These are phyloP conservation scores for Phytopythium kandeliae DNA, from an alignment of 352 stramenopile genomes.

Conservation along the genomic window DNA sequence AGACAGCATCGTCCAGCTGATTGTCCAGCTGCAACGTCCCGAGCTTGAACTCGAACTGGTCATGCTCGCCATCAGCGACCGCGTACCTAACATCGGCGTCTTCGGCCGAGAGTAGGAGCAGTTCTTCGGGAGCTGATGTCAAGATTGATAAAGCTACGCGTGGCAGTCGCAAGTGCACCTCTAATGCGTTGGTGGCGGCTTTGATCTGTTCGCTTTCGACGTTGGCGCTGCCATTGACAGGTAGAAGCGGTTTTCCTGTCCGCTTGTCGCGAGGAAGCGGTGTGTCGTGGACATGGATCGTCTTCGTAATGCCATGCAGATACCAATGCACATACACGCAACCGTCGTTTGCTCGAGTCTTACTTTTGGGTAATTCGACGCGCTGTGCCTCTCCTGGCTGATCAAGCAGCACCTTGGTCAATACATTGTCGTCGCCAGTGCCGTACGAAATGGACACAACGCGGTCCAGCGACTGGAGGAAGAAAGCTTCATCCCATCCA, in stretches of 20 bases:
- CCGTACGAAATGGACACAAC: conserved; percentile 57
- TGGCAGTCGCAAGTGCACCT: conserved; percentile 53
- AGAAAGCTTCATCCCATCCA: conserved; percentile 84
- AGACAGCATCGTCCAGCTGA: conserved; percentile 64
- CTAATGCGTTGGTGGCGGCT: conserved; percentile 41
- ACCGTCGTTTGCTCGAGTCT: conserved; percentile 10
- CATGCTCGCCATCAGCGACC: conserved; percentile 63
- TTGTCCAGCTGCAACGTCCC: conserved; percentile 83
- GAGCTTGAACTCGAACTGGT: conserved; percentile 81
- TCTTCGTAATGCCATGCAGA: conserved; percentile 78
- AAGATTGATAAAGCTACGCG: conserved; percentile 68
- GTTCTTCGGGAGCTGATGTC: conserved; percentile 64
- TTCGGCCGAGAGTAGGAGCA: conserved; percentile 67
- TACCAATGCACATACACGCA: conserved; percentile 77
- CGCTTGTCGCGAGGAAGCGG: conserved; percentile 57
- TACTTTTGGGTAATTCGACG: conserved; percentile 49
- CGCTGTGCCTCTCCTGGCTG: conserved; percentile 58
- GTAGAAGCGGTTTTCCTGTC: conserved; percentile 42
- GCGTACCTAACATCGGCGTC: conserved; percentile 62
- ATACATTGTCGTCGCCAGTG: conserved; percentile 24
- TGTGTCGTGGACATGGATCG: conserved; percentile 67
- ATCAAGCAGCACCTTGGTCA: conserved; percentile 65
- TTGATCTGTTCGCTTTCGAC: conserved; percentile 7
- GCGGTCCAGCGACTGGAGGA: conserved; percentile 59
- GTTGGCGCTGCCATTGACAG: conserved; percentile 9